Evolutionary conservation across 805 yeast genomes (phyloP).

Genomic region (Sugiyamaella smithiae): DNA sequence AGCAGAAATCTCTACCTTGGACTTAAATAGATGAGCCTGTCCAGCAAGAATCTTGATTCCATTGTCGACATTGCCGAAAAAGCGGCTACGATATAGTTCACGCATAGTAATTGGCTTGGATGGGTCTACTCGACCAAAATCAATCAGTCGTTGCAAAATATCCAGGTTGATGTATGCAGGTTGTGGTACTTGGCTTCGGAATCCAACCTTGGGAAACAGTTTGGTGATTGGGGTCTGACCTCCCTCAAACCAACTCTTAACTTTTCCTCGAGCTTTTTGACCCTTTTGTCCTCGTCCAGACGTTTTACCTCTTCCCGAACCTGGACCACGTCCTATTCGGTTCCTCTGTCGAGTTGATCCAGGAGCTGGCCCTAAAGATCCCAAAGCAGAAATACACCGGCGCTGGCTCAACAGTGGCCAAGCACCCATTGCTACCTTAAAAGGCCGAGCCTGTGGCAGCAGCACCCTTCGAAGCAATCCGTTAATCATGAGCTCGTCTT

Average conservation of each 20-base stretch:
- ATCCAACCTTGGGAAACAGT: conserved; percentile 81
- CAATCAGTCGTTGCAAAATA: conserved; percentile 67
- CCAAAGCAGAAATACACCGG: conserved; percentile 16
- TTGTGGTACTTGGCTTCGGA: conserved; percentile 42
- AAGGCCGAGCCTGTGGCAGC: too few species aligned
- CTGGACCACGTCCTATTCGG: conserved; percentile 95
- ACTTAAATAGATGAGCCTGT: conserved; percentile 46
- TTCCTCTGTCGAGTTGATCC: conserved; percentile 37
- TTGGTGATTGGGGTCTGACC: conserved; percentile 93
- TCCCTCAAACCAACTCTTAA: conserved; percentile 95
- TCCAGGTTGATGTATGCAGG: conserved; percentile 57
- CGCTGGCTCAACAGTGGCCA: not conserved
- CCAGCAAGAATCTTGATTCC: conserved; percentile 82
- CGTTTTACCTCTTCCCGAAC: conserved; percentile 83
- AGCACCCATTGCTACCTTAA: too few species aligned
- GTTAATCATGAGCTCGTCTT: too few species aligned
- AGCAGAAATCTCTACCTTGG: conserved; percentile 75
- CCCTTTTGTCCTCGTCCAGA: conserved; percentile 98
- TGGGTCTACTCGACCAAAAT: conserved; percentile 59
- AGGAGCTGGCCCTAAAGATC: conserved; percentile 30
- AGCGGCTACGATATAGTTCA: conserved; percentile 70
- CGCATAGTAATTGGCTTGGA: conserved; percentile 59
- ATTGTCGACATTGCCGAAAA: conserved; percentile 66
- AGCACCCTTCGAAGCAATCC: not conserved
- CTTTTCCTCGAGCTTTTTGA: conserved; percentile 92